Evolutionary conservation across 108 stramenopile species (phyloP).

Genomic region (Aureococcus anophagefferens): DNA sequence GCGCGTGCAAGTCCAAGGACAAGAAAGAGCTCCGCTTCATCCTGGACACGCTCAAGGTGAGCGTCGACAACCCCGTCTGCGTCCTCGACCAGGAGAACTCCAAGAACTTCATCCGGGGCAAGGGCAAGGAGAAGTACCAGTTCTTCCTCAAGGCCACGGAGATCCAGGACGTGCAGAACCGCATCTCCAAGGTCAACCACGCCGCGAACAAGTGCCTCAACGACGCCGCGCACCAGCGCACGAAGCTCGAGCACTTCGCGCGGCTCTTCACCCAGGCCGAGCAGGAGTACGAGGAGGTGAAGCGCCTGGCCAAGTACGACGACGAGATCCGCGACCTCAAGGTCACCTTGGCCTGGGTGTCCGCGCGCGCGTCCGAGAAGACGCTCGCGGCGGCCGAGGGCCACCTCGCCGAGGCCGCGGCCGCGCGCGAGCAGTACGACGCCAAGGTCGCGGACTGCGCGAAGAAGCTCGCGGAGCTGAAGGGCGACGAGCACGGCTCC

Average conservation of each 20-base stretch:
- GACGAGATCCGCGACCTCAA: constrained; percentile 34
- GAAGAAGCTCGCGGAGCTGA: constrained; percentile 53
- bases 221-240: not conserved
- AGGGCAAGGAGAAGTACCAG: constrained; percentile 73
- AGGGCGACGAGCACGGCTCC: too few relatives aligned
- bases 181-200: not conserved
- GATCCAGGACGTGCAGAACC: constrained; percentile 56
- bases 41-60: constrained; percentile 70
- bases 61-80: constrained; percentile 92
- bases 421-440: constrained; percentile 40
- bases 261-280: constrained; percentile 36
- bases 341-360: constrained; percentile 45
- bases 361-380: constrained; percentile 20
- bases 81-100: constrained; percentile 95
- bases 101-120: constrained; percentile 90
- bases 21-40: constrained; percentile 74
- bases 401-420: constrained; percentile 21
- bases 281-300: constrained; percentile 48
- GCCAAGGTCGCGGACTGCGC: constrained; percentile 32
- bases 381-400: not conserved
- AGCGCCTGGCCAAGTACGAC: constrained; percentile 53
- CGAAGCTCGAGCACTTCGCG: constrained; percentile 16
- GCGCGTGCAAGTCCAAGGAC: constrained; percentile 33
- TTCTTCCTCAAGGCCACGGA: constrained; percentile 95
- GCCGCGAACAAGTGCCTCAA: not conserved